phyloP scores from a whole-genome alignment of 1,139 yeast species.

The Candida pseudoviswanathii region DNA sequence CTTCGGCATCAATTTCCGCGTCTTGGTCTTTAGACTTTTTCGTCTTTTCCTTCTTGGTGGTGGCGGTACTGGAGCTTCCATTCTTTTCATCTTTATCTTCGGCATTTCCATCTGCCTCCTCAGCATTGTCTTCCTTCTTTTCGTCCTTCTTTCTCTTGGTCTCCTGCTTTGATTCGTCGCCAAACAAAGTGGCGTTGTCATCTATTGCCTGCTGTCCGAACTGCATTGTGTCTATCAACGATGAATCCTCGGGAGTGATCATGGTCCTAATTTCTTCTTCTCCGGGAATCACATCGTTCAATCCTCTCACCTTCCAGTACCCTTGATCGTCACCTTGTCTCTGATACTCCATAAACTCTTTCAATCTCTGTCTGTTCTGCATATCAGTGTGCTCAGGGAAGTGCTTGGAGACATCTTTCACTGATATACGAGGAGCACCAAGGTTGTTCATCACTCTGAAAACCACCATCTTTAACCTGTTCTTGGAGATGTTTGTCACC shows the following conservation, averaged over 20 bases:
- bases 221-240: conserved; percentile 89
- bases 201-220: conserved; percentile 85
- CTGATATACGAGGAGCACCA: conserved; percentile 74
- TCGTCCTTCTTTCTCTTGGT: conserved; percentile 20
- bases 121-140: conserved; percentile 18
- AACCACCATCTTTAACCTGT: conserved; percentile 90
- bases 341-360: conserved; percentile 98
- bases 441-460: conserved; percentile 81
- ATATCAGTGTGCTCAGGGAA: conserved; percentile 97
- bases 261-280: conserved; percentile 82
- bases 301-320: conserved; percentile 83
- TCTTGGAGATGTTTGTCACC: conserved; percentile 90
- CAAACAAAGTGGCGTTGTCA: conserved; percentile 61
- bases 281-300: conserved; percentile 61
- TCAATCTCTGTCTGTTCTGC: conserved; percentile 93
- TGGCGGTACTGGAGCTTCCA: conserved; percentile 8
- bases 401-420: conserved; percentile 86
- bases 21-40: conserved; percentile 33
- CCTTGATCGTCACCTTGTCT: conserved; percentile 95
- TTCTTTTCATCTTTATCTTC: conserved; percentile 26
- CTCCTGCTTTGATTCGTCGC: conserved; percentile 25
- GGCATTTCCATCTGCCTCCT: conserved; percentile 40
- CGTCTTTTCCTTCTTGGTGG: conserved; percentile 23
- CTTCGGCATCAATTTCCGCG: conserved; percentile 61
- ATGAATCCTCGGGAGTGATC: conserved; percentile 91